Conservation (phyloP, 495 filamentous ascomycete species). For the Viridothelium virens region DNA sequence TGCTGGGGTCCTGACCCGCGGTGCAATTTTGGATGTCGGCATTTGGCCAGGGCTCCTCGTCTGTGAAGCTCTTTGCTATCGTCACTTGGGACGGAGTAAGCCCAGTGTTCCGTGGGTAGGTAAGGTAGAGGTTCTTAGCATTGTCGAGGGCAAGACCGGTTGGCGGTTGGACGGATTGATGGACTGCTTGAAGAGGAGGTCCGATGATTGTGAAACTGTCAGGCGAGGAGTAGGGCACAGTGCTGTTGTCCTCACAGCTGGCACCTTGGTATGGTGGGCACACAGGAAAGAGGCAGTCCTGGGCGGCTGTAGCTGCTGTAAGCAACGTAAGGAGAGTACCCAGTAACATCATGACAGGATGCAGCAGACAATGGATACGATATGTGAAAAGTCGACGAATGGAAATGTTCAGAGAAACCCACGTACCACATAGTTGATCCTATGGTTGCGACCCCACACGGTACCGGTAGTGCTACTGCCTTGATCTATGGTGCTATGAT, state of each 20-base stretch:
- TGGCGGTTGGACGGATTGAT: slow-evolving; percentile 22
- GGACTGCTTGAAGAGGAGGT: slow-evolving; percentile 27
- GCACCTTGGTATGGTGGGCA: background rate
- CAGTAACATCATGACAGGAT: background rate
- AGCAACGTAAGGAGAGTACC: background rate
- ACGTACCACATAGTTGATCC: no score
- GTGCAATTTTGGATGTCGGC: slow-evolving; percentile 32
- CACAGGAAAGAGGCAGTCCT: background rate
- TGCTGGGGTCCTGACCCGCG: slow-evolving; percentile 24
- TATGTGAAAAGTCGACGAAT: no score
- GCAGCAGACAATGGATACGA: background rate
- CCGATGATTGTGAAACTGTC: slow-evolving; percentile 26
- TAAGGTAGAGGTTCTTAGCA: slow-evolving; percentile 25
- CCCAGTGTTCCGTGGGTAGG: slow-evolving; percentile 26
- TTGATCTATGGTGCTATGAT: no score
- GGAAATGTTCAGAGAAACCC: no score
- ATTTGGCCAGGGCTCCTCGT: slow-evolving; percentile 27
- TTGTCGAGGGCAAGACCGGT: slow-evolving; percentile 30
- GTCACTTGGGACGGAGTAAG: slow-evolving; percentile 27
- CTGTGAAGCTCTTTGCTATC: slow-evolving; percentile 22
- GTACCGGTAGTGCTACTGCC: no score
- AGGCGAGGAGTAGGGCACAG: slow-evolving; percentile 5
- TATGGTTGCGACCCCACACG: no score
- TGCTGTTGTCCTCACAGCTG: background rate
- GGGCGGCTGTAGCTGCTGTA: background rate